These are phyloP conservation scores for Berberis vulgaris DNA, from an alignment of 164 flowering plant genomes.

Conservation along the genomic window DNA sequence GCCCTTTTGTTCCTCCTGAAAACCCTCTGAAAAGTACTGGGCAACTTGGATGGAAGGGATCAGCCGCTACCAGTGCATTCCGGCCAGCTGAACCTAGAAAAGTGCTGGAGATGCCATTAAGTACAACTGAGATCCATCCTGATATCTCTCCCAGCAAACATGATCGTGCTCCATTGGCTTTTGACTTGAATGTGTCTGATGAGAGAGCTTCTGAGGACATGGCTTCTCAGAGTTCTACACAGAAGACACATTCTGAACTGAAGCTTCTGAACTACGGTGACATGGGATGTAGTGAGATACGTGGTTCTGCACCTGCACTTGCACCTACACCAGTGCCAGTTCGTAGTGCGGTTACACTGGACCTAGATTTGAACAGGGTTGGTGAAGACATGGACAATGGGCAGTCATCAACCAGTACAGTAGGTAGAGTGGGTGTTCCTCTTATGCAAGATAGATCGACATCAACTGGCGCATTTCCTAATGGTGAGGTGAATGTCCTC, in stretches of 20 bases:
- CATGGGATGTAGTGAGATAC: conserved; percentile 10
- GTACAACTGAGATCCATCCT: conserved; percentile 14
- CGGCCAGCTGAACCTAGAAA: conserved; percentile 94
- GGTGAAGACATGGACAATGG: conserved; percentile 60
- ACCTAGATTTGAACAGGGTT: conserved; percentile 72
- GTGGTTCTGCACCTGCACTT: conserved; percentile 3
- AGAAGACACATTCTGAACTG: conserved; percentile 8
- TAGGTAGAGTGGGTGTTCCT: conserved; percentile 27
- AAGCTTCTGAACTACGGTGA: conserved; percentile 9
- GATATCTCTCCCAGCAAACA: conserved; percentile 33
- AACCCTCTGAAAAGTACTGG: conserved; percentile 45
- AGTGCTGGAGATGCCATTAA: conserved; percentile 28
- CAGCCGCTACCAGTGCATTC: conserved; percentile 98
- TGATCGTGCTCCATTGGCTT: conserved; percentile 44
- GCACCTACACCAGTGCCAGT: conserved; percentile 5
- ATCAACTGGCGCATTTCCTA: conserved; percentile 27
- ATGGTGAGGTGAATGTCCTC: conserved; percentile 33
- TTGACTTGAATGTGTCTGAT: conserved; percentile 83
- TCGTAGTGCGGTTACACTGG: conserved; percentile 55
- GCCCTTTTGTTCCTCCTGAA: conserved; percentile 75
- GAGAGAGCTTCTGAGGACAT: conserved; percentile 57
- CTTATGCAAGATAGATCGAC: conserved; percentile 22
- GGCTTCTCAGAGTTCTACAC: conserved; percentile 24
- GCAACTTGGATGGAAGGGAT: conserved; percentile 92
- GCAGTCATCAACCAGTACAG: conserved; percentile 24